These are phyloP conservation scores for Perkinsus olseni DNA, from an alignment of 169 alveolate genomes.

Conservation along the genomic window DNA sequence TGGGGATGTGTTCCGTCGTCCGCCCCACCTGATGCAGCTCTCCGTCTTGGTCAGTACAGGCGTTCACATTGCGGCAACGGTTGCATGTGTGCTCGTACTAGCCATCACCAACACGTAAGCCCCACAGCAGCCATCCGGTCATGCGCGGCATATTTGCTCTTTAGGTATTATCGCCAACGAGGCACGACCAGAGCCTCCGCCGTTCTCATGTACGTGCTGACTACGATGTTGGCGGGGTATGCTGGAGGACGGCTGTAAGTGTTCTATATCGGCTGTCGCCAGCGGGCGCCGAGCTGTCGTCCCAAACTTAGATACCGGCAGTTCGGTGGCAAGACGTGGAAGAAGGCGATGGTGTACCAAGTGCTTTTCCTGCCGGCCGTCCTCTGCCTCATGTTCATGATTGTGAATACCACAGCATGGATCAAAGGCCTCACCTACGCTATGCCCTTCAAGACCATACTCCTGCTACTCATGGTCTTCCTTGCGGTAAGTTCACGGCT, in stretches of 20 bases:
- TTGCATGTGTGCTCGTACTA: neutral
- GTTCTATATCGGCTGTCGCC: too few species aligned
- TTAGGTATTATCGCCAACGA: neutral
- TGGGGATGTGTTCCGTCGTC: slow-evolving; percentile 32
- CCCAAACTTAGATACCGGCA: neutral
- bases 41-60: slow-evolving; percentile 19
- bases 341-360: neutral
- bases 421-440: neutral
- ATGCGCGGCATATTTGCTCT: neutral
- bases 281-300: too few species aligned
- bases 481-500: neutral
- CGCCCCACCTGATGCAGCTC: slow-evolving; percentile 10
- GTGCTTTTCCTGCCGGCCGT: neutral
- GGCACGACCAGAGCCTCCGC: neutral
- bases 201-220: neutral
- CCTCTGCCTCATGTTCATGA: neutral
- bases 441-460: neutral
- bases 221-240: neutral
- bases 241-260: neutral
- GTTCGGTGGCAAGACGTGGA: slow-evolving; percentile 5
- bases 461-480: neutral
- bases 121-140: too few species aligned
- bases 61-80: slow-evolving; percentile 1
- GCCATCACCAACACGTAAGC: neutral
- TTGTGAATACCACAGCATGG: neutral